Evolutionary conservation across 306 rosid species (phyloP), one percentile per base, ranked within the genome.

Genomic region (Rosa rugosa): DNA sequence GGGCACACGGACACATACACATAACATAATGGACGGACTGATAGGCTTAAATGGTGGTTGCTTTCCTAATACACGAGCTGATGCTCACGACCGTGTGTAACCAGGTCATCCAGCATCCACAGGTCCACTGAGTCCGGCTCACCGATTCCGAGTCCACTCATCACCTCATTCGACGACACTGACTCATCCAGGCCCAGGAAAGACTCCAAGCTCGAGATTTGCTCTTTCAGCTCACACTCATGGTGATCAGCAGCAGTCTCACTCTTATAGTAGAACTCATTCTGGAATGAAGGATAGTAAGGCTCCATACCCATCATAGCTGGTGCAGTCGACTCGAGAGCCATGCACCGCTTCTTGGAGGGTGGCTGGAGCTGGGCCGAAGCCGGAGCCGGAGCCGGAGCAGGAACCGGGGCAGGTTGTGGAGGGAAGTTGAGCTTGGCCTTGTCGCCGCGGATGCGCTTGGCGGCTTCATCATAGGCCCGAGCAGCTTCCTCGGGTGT

Each of bases 401-500:
- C 2, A 7, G 12, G 13, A 20, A 1, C 2, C 47, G 65, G 6
- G 69, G 79, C 11, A 1, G 59, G 59, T 51, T 22, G 64, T 4
- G 27, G 71, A 12, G 89, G 65, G 69, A 95, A 95, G 79, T 95
- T 95, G 85, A 93, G 98, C 74, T 95, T 95, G 82, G 99, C 99
- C 82, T 95, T 95, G 75, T 86, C 86, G 2, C 99, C 98, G 8
- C 98, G 93, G 84, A 95, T 92, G 73, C 97, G 87, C 79, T 23
- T 85, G 73, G 99, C 99, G 13, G 99, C 98, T 20, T 59, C 45
- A 53, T 95, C 98, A 60, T 95, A 95, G 54, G 99, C 99, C 41
- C 64, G 67, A 47, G 99, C 99, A 0, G 99, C 99, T 54, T 95
- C 94, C 69, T 92, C 93, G 9, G 98, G 90, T 0, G 98, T 91